Base-by-base conservation (phyloP, 805 yeast species). In the Monosporozyma aquatica region DNA sequence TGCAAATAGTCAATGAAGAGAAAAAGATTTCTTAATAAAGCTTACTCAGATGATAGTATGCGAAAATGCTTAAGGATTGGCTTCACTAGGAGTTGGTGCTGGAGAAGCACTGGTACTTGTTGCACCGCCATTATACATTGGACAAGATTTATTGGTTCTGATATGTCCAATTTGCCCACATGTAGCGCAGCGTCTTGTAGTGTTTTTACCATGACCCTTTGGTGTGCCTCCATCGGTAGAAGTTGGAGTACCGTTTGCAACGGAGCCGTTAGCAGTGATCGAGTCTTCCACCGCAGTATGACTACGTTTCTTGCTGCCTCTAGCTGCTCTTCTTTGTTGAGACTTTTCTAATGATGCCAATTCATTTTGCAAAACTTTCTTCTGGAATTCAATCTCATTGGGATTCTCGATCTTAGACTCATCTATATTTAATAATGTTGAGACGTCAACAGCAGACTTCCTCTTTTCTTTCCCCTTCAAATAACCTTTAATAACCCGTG, bases 151-250 rank as follows among this genome's bases (percentile, higher is more conserved):
- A 59, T 87, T 87, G 2, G 98, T 90, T 59, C 92, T 75, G 47
- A 90, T 90, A 61, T 90, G 98, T 0, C 97, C 98, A 48, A 84
- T 72, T 10, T 90, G 92, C 18, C 97, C 97, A 71, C 98, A 90
- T 0, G 92, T 82, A 3, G 94, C 89, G 66, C 98, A 90, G 56
- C 86, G 77, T 59, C 98, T 71, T 7, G 82, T 80, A 0, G 70
- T 66, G 38, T 65, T 64, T 42, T 63, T 67, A 2, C 61, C 58
- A 37, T 63, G 62, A 14, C 47, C 47, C 37, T 50, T 52, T n/a
- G 52, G 53, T 17, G 51, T 55, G 24, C 42, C 33, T 15, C 61
- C 64, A 45, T 30, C 44, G n/a, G 55, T 42, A 18, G 23, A 18
- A 32, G 35, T 14, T 8, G 22, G 13, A 7, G 23, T 20, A 18